Evolutionary conservation across 495 filamentous ascomycete species (phyloP), one percentile per base, ranked within the genome.

Genomic region (Bathelium albidoporum): DNA sequence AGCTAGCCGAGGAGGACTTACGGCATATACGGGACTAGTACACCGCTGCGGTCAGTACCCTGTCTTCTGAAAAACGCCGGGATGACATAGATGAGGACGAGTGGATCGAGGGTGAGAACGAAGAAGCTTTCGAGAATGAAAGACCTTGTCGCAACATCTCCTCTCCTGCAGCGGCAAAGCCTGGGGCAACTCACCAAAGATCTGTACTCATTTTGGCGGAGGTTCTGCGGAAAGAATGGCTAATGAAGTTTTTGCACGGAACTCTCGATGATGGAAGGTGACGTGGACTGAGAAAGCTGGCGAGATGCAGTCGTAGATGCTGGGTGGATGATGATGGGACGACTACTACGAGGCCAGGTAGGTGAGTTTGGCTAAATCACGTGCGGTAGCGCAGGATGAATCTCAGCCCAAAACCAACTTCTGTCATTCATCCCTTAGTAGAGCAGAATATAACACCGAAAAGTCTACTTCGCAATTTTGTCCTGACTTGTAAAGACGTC

Each of bases 1-100:
- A 34, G 32, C 32, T 26, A 58, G 9, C 28, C 9, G 52, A 60
- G 59, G 60, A 29, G 59, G 75, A 97, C 93, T 89, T 80, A 98
- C 94, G 81, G 94, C 93, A 83, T 98, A 98, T 70, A 96, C 93
- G 79, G 94, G 94, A 81, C 94, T 98, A 71, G 69, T 70, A 18
- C 69, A 59, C 67, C 60, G 53, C 39, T 44, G 59, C 0, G 61
- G 70, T 86, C 75, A 84, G 80, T 74, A 73, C n/a, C 66, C 62
- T 63, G 45, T 55, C 20, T 20, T 16, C 9, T 28, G 7, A 29
- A 55, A 55, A 5, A 16, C 9, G 29, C 9, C 24, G 24, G 16
- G 9, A 55, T 29, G 24, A 26, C 10, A 28, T 10, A 28, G 24
- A 9, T 28, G 49, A 55, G 24, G 24, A 29, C 16, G 7, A n/a